Conservation (phyloP, 805 yeast species). For the Kodamaea hsintzibuensis region DNA sequence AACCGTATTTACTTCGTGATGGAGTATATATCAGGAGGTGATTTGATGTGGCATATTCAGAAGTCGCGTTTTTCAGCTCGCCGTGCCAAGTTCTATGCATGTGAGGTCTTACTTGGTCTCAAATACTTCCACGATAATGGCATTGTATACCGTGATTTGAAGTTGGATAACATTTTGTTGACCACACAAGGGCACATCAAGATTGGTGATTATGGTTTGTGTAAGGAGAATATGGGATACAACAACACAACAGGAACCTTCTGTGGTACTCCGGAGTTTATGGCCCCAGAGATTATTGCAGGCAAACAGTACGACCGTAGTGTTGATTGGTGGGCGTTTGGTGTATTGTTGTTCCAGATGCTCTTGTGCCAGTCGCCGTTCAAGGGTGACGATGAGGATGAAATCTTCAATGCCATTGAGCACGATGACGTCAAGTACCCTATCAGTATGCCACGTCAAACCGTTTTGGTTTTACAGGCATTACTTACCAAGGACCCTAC, state of each 20-base stretch:
- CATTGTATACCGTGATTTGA: slow-evolving; percentile 93
- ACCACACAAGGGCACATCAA: slow-evolving; percentile 93
- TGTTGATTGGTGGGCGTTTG: slow-evolving; percentile 99
- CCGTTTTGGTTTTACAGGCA: slow-evolving; percentile 91
- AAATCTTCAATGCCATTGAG: slow-evolving; percentile 92
- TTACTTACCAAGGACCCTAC: slow-evolving; percentile 86
- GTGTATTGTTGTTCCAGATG: slow-evolving; percentile 95
- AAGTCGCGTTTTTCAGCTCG: slow-evolving; percentile 83
- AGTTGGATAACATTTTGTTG: slow-evolving; percentile 88
- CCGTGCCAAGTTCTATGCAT: slow-evolving; percentile 96
- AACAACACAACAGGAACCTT: slow-evolving; percentile 88
- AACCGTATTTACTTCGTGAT: slow-evolving; percentile 96
- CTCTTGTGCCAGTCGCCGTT: slow-evolving; percentile 94
- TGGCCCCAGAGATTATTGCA: slow-evolving; percentile 97
- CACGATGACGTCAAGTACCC: slow-evolving; percentile 97
- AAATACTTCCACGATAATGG: slow-evolving; percentile 95
- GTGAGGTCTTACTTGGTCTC: slow-evolving; percentile 89
- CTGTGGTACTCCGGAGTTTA: slow-evolving; percentile 98
- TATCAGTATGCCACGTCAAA: slow-evolving; percentile 94
- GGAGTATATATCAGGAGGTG: slow-evolving; percentile 98
- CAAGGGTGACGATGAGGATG: slow-evolving; percentile 96
- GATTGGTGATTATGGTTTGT: slow-evolving; percentile 95
- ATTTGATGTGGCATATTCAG: slow-evolving; percentile 99
- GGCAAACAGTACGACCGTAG: slow-evolving; percentile 92
- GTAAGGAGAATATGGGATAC: slow-evolving; percentile 90